Evolutionary conservation across 1,284 basidiomycete genomes (phyloP).

Genomic region (Naganishia cerealis): DNA sequence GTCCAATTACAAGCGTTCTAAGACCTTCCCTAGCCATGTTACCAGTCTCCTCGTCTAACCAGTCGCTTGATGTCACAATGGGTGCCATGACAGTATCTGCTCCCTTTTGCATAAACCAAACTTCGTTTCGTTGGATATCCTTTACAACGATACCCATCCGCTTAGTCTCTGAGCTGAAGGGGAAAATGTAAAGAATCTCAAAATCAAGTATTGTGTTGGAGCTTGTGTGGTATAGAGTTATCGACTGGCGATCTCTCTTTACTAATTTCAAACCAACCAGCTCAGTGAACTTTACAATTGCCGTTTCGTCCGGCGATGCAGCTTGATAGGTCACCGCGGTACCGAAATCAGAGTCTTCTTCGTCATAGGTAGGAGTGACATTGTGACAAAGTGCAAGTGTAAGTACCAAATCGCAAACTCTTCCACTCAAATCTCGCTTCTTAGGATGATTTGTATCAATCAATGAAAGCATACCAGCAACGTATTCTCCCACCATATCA

Average conservation of each 20-base stretch:
- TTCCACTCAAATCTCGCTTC: no score
- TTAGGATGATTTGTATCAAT: no score
- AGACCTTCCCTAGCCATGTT: slow-evolving; percentile 98
- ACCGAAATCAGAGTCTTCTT: slow-evolving; percentile 86
- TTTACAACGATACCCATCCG: slow-evolving; percentile 97
- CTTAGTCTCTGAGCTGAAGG: slow-evolving; percentile 97
- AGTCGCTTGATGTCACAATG: slow-evolving; percentile 95
- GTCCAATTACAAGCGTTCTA: slow-evolving; percentile 88
- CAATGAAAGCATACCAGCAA: no score
- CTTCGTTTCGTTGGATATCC: slow-evolving; percentile 72
- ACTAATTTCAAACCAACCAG: slow-evolving; percentile 86
- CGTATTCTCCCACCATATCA: no score
- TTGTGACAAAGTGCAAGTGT: slow-evolving; percentile 96
- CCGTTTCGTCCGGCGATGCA: slow-evolving; percentile 97
- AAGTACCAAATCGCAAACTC: slow-evolving; percentile 90
- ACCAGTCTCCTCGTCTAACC: slow-evolving; percentile 96
- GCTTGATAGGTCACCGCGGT: slow-evolving; percentile 98
- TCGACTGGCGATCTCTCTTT: slow-evolving; percentile 81
- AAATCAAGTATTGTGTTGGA: slow-evolving; percentile 67
- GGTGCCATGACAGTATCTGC: slow-evolving; percentile 95
- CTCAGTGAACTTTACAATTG: slow-evolving; percentile 97
- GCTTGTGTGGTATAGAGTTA: slow-evolving; percentile 73
- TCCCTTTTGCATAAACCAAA: slow-evolving; percentile 92
- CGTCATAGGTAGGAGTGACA: slow-evolving; percentile 90
- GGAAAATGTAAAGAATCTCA: slow-evolving; percentile 91